phyloP scores from a whole-genome alignment of 257 asterid genomes.

The Nicotiana obtusifolia region DNA sequence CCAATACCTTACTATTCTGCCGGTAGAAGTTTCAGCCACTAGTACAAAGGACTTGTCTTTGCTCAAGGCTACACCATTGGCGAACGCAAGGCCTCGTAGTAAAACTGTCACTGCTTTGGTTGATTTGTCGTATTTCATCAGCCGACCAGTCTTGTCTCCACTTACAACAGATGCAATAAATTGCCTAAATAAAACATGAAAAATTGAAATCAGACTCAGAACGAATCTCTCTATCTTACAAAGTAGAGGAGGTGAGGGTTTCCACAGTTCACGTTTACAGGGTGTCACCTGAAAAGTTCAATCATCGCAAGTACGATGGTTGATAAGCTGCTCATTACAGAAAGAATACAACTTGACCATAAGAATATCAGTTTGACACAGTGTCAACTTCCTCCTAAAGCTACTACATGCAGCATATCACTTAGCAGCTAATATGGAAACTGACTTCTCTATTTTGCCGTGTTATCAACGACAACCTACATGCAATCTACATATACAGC shows the following conservation, averaged over 20 bases:
- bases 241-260: background rate
- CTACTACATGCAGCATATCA: background rate
- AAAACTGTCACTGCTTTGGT: constrained; percentile 11
- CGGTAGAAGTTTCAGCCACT: constrained; percentile 26
- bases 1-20: constrained; percentile 38
- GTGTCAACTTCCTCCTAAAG: background rate
- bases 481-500: background rate
- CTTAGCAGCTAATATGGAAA: background rate
- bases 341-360: background rate
- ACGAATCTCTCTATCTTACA: background rate
- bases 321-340: background rate
- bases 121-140: constrained; percentile 19
- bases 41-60: constrained; percentile 14
- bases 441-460: background rate
- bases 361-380: background rate
- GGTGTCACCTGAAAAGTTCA: background rate
- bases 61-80: constrained; percentile 18
- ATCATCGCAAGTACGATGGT: background rate
- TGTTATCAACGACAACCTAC: background rate
- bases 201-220: background rate
- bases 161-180: constrained; percentile 39
- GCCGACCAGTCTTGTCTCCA: constrained; percentile 19
- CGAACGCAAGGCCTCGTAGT: constrained; percentile 6
- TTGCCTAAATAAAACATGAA: constrained; percentile 31
- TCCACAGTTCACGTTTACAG: background rate